Percentiles rank a stretch among this genome's conserved stretches.
Conservation (phyloP, 2,329 filamentous ascomycete species). For the Coniochaeta pulveracea region DNA sequence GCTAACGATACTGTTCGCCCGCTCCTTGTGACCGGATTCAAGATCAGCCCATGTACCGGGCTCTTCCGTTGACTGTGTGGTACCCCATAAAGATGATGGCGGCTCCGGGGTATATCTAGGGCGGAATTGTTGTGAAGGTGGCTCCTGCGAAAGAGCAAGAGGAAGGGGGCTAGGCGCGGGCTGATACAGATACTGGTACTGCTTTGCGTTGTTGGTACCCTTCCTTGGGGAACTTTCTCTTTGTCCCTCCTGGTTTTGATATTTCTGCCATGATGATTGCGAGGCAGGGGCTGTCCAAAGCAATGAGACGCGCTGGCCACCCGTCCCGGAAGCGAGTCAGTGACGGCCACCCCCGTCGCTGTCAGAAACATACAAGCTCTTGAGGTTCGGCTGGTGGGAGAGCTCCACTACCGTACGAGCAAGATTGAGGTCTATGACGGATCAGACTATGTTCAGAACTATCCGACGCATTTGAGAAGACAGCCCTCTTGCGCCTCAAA, state of each 20-base stretch:
- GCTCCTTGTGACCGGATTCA: too few relatives aligned
- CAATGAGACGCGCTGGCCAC: constrained; percentile 24
- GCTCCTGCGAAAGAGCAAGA: too few relatives aligned
- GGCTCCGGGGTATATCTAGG: too few relatives aligned
- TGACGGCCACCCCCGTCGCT: constrained; percentile 17
- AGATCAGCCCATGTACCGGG: too few relatives aligned
- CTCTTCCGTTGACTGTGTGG: too few relatives aligned
- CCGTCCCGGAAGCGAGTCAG: constrained; percentile 16
- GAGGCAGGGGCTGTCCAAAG: constrained; percentile 24
- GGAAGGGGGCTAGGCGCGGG: constrained; percentile 6
- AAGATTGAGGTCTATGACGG: constrained; percentile 55
- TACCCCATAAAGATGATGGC: too few relatives aligned
- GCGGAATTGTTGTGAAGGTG: too few relatives aligned
- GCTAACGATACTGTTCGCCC: too few relatives aligned
- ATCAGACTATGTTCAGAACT: constrained; percentile 4
- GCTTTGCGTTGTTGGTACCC: neutral
- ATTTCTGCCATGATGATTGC: constrained; percentile 4
- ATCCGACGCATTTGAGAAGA: too few relatives aligned
- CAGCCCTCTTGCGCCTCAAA: constrained; percentile 1
- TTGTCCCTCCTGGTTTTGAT: neutral
- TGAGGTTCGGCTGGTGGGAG: constrained; percentile 58
- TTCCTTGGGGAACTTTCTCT: constrained; percentile 8
- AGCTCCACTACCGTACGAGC: constrained; percentile 74
- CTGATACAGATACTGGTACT: neutral
- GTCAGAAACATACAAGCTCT: constrained; percentile 64